Evolutionary conservation across 495 filamentous ascomycete genomes (phyloP).

Genomic region (Penicillium herquei): DNA sequence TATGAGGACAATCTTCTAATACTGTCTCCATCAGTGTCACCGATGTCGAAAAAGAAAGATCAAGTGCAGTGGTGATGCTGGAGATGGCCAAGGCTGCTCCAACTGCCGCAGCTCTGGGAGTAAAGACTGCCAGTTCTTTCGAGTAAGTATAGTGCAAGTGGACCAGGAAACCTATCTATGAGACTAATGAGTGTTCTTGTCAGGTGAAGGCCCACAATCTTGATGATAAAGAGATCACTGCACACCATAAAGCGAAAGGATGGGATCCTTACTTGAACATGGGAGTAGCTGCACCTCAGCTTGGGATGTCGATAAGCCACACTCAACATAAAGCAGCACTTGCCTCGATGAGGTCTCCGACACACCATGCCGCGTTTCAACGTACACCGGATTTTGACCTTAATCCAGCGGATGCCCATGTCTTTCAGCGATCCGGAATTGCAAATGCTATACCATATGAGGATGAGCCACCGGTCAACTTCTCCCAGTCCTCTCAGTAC

Average conservation of each 20-base stretch:
- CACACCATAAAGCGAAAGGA: slow-evolving; percentile 14
- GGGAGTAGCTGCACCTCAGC: slow-evolving; percentile 14
- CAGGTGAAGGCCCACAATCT: slow-evolving; percentile 24
- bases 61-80: slow-evolving; percentile 85
- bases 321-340: slow-evolving; percentile 14
- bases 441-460: slow-evolving; percentile 33
- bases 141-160: slow-evolving; percentile 52
- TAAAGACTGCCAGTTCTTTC: slow-evolving; percentile 71
- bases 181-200: not conserved
- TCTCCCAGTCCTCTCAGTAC: slow-evolving; percentile 29
- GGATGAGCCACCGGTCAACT: slow-evolving; percentile 25
- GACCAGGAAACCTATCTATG: not conserved
- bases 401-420: slow-evolving; percentile 14
- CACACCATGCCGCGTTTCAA: slow-evolving; percentile 11
- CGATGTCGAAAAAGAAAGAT: slow-evolving; percentile 95
- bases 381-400: slow-evolving; percentile 29
- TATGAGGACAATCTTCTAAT: slow-evolving; percentile 1
- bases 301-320: slow-evolving; percentile 22
- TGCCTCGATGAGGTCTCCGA: slow-evolving; percentile 18
- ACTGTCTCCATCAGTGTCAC: slow-evolving; percentile 64
- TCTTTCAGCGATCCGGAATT: slow-evolving; percentile 22
- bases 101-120: slow-evolving; percentile 78
- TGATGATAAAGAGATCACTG: slow-evolving; percentile 9
- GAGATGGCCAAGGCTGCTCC: slow-evolving; percentile 70
- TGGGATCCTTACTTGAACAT: slow-evolving; percentile 31